Conservation (phyloP, 2,329 filamentous ascomycete genomes). For the Cercospora beticola region DNA sequence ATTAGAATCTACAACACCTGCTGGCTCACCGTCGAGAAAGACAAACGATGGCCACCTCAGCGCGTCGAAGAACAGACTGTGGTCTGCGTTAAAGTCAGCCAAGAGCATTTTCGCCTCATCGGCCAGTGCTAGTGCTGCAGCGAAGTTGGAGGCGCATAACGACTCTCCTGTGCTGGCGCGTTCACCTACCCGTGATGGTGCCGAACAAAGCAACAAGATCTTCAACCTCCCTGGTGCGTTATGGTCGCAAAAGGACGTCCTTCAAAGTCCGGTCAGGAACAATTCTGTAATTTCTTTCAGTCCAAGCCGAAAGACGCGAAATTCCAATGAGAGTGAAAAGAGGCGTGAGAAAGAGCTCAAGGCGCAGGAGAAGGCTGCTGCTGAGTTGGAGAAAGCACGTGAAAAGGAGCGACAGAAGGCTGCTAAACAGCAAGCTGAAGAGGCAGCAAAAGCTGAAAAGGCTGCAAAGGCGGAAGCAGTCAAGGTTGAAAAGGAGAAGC, state of each 20-base stretch:
- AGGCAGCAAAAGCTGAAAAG: constrained; percentile 39
- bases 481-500: constrained; percentile 39
- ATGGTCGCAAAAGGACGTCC: constrained; percentile 32
- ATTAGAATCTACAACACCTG: constrained; percentile 54
- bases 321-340: constrained; percentile 62
- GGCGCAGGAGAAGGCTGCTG: constrained; percentile 61
- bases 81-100: constrained; percentile 84
- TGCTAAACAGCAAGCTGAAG: constrained; percentile 54
- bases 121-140: constrained; percentile 58
- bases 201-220: constrained; percentile 23
- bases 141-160: constrained; percentile 53
- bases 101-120: constrained; percentile 82
- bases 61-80: constrained; percentile 88
- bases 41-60: constrained; percentile 76
- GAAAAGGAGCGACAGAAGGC: constrained; percentile 71
- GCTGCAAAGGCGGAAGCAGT: constrained; percentile 40
- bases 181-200: constrained; percentile 20
- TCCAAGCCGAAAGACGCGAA: constrained; percentile 53
- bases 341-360: constrained; percentile 62
- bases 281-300: constrained; percentile 33
- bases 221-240: constrained; percentile 39
- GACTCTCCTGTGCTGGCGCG: constrained; percentile 27
- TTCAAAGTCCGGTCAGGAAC: constrained; percentile 27
- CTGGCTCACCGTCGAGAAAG: constrained; percentile 55
- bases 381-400: constrained; percentile 66